Percentiles rank a stretch among this genome's conserved stretches.
phyloP scores from a whole-genome alignment of 2,329 filamentous ascomycete species.

The Teratosphaeria destructans region DNA sequence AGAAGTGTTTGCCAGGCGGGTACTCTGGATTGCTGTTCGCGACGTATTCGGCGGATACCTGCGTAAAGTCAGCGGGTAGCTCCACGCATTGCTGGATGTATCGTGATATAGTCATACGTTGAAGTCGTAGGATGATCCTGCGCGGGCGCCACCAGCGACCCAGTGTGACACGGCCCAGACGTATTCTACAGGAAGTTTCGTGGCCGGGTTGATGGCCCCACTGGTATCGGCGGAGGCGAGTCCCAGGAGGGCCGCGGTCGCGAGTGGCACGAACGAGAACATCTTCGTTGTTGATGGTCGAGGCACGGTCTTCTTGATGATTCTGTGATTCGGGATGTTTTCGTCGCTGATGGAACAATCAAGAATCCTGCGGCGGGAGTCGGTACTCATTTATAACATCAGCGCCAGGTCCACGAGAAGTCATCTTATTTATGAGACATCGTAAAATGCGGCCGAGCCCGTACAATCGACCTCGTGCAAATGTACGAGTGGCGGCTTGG shows the following conservation, averaged over 20 bases:
- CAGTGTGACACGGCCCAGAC: background rate
- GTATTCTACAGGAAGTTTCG: background rate
- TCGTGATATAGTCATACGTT: background rate
- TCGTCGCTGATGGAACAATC: background rate
- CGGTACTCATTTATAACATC: background rate
- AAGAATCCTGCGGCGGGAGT: background rate
- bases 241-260: background rate
- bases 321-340: background rate
- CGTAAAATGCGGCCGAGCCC: background rate
- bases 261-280: background rate
- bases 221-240: background rate
- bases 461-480: background rate
- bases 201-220: background rate
- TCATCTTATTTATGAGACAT: background rate
- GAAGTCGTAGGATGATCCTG: background rate
- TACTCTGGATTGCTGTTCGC: background rate
- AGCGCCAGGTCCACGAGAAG: background rate
- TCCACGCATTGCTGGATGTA: background rate
- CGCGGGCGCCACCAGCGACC: background rate
- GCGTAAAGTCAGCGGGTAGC: background rate
- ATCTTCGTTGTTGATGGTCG: background rate
- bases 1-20: background rate
- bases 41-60: background rate
- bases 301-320: background rate
- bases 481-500: background rate